Evolutionary conservation across 73 alveolate genomes (phyloP).

Genomic region (Durusdinium trenchii): DNA sequence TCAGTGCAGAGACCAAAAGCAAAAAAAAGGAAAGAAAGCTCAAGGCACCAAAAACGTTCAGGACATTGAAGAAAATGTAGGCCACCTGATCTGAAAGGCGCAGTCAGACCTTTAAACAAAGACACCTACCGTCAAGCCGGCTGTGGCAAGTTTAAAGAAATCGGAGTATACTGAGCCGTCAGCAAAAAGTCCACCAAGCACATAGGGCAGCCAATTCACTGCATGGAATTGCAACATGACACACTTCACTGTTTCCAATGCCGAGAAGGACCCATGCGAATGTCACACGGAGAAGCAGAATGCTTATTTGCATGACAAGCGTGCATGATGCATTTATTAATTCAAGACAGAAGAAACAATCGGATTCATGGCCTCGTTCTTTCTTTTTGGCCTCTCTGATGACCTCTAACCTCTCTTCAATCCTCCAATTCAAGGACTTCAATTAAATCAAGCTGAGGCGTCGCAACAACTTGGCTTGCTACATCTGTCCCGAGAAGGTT

Average conservation of each 20-base stretch:
- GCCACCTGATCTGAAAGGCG: conserved; percentile 21
- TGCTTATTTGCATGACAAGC: no score
- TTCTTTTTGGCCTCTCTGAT: conserved; percentile 70
- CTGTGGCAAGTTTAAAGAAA: background rate
- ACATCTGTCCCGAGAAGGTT: background rate
- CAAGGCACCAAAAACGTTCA: conserved; percentile 30
- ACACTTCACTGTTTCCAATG: no score
- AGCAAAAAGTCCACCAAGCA: conserved; percentile 82
- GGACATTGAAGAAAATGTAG: conserved; percentile 79
- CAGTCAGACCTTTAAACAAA: background rate
- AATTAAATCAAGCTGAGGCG: background rate
- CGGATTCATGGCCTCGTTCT: conserved; percentile 33
- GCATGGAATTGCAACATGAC: no score
- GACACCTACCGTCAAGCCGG: background rate
- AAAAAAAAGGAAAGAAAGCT: background rate
- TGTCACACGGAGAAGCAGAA: no score
- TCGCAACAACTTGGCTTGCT: background rate
- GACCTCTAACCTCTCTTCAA: conserved; percentile 73
- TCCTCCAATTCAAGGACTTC: background rate
- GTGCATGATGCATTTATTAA: background rate
- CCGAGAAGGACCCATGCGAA: no score
- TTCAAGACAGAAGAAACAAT: background rate
- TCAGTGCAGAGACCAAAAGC: background rate
- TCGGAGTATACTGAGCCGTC: background rate
- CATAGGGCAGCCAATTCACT: conserved; percentile 88